Conservation (phyloP, 2,329 filamentous ascomycete genomes). For the Sclerotinia subarctica region DNA sequence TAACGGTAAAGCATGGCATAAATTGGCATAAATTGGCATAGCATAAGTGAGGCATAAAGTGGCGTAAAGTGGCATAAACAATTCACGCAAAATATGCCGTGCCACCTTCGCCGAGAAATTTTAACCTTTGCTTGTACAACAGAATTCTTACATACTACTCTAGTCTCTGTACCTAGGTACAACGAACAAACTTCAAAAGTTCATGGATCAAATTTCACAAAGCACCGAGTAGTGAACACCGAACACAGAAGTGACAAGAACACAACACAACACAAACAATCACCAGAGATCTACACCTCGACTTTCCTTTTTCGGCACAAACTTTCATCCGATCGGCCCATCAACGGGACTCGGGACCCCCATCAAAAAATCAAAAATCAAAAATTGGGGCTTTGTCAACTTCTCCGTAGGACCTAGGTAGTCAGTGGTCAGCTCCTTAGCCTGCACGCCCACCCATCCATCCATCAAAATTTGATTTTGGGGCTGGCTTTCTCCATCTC, state of each 20-base stretch:
- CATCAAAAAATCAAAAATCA: not conserved
- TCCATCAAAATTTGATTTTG: not conserved
- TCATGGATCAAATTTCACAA: no score
- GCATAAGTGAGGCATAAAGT: not conserved
- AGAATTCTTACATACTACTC: not conserved
- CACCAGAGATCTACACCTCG: not conserved
- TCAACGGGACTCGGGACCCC: not conserved
- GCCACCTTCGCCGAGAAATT: not conserved
- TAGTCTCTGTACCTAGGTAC: no score
- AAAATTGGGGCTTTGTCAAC: no score
- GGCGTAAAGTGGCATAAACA: not conserved
- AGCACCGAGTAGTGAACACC: no score
- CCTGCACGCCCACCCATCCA: no score
- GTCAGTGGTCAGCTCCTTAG: no score
- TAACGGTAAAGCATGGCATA: not conserved
- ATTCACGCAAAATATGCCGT: not conserved
- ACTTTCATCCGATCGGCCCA: not conserved
- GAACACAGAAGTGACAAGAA: no score
- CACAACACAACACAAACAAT: not conserved
- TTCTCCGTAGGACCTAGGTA: no score
- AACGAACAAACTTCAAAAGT: not conserved
- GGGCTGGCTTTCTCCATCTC: not conserved
- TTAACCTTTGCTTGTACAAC: not conserved
- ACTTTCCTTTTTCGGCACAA: not conserved
- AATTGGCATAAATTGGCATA: not conserved